A percentile compares a stretch with the other conserved stretches of the same genome.
Conservation (phyloP, 805 yeast genomes). For the Nakazawaea wyomingensis region DNA sequence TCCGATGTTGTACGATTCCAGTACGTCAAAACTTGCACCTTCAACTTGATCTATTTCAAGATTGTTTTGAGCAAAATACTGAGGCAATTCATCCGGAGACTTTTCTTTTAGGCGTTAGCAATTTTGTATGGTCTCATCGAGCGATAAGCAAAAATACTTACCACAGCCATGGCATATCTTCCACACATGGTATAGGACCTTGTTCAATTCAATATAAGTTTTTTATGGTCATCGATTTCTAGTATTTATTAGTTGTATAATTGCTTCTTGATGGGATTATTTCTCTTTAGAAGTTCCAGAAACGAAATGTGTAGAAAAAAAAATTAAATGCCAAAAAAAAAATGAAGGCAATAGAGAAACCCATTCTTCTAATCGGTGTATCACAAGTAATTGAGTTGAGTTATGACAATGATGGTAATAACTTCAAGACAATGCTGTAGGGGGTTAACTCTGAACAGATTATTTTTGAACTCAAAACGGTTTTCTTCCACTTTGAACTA, state of each 20-base stretch:
- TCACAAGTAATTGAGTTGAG: not conserved
- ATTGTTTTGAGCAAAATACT: constrained; percentile 27
- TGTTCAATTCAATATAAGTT: too few species aligned
- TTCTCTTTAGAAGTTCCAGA: too few species aligned
- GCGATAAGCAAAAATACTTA: constrained; percentile 5
- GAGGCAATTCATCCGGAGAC: constrained; percentile 37
- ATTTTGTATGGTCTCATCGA: not conserved
- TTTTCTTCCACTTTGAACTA: constrained; percentile 7
- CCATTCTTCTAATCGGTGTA: too few species aligned
- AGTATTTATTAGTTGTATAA: too few species aligned
- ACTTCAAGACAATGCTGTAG: not conserved
- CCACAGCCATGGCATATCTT: constrained; percentile 26
- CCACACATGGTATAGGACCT: constrained; percentile 33
- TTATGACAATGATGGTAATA: not conserved
- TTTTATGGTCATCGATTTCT: too few species aligned
- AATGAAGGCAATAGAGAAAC: too few species aligned
- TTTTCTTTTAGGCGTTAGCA: not conserved
- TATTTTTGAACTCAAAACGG: not conserved
- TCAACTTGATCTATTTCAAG: constrained; percentile 22
- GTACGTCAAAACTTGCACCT: constrained; percentile 18
- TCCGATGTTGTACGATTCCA: constrained; percentile 50
- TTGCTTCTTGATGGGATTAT: too few species aligned
- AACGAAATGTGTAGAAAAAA: too few species aligned
- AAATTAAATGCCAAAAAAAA: too few species aligned
- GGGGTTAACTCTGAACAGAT: not conserved